These are phyloP conservation scores for Tagetes patula DNA, from an alignment of 129 eudicot species.

Conservation along the genomic window DNA sequence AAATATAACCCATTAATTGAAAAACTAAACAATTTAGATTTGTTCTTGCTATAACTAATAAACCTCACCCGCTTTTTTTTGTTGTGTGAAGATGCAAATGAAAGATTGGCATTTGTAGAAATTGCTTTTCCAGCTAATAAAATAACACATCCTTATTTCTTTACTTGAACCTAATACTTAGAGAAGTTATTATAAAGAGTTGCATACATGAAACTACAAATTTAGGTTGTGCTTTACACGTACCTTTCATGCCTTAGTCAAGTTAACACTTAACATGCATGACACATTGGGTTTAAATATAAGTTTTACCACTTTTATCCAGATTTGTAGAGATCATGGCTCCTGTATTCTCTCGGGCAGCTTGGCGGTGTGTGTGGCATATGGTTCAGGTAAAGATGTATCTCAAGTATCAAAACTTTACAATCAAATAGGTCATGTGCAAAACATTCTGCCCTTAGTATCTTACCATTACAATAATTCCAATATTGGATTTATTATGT, in stretches of 20 bases:
- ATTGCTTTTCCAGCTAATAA: not conserved
- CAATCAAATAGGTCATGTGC: not conserved
- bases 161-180: not conserved
- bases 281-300: constrained; percentile 1
- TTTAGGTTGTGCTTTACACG: not conserved
- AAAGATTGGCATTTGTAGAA: not conserved
- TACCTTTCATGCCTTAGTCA: not conserved
- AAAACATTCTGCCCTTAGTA: constrained; percentile 2
- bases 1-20: no score
- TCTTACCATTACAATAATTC: not conserved
- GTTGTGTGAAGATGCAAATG: not conserved
- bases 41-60: no score
- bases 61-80: no score
- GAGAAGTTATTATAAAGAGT: not conserved
- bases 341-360: constrained; percentile 90
- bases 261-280: not conserved
- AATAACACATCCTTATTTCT: not conserved
- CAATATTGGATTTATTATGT: constrained; percentile 8
- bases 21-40: no score
- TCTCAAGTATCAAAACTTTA: constrained; percentile 14
- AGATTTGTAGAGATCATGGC: constrained; percentile 99
- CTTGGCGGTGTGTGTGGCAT: constrained; percentile 99
- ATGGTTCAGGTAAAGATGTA: constrained; percentile 82
- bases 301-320: constrained; percentile 22
- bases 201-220: not conserved